Evolutionary conservation across 2,329 filamentous ascomycete species (phyloP).

Genomic region (Epichloe brachyelytri): DNA sequence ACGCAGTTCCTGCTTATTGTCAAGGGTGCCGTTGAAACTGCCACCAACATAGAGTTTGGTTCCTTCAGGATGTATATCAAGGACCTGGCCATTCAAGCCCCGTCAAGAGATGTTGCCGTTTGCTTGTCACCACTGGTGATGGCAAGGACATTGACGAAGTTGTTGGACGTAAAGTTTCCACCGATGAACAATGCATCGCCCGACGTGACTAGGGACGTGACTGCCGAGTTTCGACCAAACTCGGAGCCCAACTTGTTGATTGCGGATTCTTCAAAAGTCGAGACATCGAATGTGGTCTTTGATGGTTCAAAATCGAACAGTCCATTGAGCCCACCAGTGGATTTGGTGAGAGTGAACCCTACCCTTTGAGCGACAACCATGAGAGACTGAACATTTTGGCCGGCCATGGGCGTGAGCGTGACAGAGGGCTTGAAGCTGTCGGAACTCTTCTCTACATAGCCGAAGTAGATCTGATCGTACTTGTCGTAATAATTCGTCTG

Average conservation of each 20-base stretch:
- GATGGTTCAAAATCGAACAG: slow-evolving; percentile 76
- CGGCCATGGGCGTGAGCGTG: slow-evolving; percentile 57
- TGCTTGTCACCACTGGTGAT: slow-evolving; percentile 46
- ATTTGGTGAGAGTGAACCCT: slow-evolving; percentile 60
- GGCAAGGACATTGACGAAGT: slow-evolving; percentile 63
- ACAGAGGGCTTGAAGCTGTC: slow-evolving; percentile 66
- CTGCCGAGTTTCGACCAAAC: slow-evolving; percentile 52
- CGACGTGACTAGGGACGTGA: slow-evolving; percentile 55
- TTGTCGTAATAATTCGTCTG: slow-evolving; percentile 97
- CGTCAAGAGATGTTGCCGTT: slow-evolving; percentile 47
- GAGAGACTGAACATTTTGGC: slow-evolving; percentile 47
- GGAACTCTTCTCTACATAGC: slow-evolving; percentile 64
- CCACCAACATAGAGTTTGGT: slow-evolving; percentile 69
- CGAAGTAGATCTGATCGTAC: slow-evolving; percentile 84
- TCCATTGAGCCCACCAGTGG: slow-evolving; percentile 73
- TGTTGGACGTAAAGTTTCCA: slow-evolving; percentile 65
- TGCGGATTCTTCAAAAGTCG: slow-evolving; percentile 55
- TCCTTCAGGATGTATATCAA: slow-evolving; percentile 53
- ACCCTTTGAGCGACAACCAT: slow-evolving; percentile 85
- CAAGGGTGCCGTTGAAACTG: slow-evolving; percentile 62
- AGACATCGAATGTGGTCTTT: slow-evolving; percentile 36
- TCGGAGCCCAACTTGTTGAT: slow-evolving; percentile 64
- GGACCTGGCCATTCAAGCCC: slow-evolving; percentile 74
- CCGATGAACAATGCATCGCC: slow-evolving; percentile 60
- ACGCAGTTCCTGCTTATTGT: slow-evolving; percentile 50